phyloP scores from a whole-genome alignment of 2,329 filamentous ascomycete genomes.

The Hirsutella minnesotensis region DNA sequence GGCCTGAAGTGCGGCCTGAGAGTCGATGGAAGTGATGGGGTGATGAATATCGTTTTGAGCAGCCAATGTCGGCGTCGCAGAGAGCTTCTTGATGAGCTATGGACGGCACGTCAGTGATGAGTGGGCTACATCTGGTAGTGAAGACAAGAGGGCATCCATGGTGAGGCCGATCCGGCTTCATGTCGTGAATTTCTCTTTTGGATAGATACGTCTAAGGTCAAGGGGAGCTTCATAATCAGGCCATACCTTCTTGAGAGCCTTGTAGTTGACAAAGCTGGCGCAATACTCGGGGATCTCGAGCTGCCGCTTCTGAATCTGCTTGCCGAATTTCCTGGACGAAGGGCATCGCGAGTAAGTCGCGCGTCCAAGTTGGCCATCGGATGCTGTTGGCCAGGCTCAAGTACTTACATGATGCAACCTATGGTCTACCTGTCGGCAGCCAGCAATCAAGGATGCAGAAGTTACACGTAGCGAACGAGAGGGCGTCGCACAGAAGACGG shows the following conservation, averaged over 20 bases:
- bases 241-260: conserved; percentile 88
- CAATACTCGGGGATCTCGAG: conserved; percentile 99
- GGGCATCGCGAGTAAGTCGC: conserved; percentile 4
- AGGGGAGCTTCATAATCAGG: not conserved
- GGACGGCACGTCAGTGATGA: conserved; percentile 1
- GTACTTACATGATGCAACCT: conserved; percentile 23
- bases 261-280: conserved; percentile 98
- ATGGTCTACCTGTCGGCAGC: conserved; percentile 4
- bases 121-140: no score
- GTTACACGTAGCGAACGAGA: not conserved
- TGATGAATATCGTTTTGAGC: conserved; percentile 56
- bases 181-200: not conserved
- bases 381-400: no score
- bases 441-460: no score
- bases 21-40: conserved; percentile 44
- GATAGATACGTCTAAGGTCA: not conserved
- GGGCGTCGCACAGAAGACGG: not conserved
- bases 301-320: conserved; percentile 98
- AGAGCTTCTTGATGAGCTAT: conserved; percentile 96
- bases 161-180: no score
- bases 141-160: no score
- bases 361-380: no score
- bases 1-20: conserved; percentile 82
- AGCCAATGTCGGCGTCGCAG: conserved; percentile 73
- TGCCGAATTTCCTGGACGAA: conserved; percentile 86